Percentiles rank a stretch among this genome's conserved stretches.
These are phyloP conservation scores for Scleroderma bovista DNA, from an alignment of 768 basidiomycete species.

Conservation along the genomic window DNA sequence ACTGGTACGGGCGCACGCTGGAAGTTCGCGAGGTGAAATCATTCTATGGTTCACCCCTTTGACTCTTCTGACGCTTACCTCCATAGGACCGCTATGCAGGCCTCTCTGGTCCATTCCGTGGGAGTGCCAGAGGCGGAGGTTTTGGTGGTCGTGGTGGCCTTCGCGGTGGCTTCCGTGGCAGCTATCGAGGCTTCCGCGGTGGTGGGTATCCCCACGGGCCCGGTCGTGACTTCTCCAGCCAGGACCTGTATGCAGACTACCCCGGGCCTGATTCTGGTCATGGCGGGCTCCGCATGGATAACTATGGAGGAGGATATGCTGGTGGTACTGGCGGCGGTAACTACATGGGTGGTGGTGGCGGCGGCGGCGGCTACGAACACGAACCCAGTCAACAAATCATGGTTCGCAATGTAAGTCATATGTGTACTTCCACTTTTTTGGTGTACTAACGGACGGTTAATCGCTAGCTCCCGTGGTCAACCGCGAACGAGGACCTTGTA, in stretches of 20 bases:
- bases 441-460: no score
- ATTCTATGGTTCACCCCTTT: not conserved
- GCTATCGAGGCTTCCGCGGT: constrained; percentile 42
- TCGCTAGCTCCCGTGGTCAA: constrained; percentile 91
- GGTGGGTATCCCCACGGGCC: constrained; percentile 47
- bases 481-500: constrained; percentile 96
- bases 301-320: constrained; percentile 36
- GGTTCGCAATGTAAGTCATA: constrained; percentile 94
- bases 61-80: not conserved
- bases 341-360: constrained; percentile 8
- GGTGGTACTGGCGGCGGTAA: constrained; percentile 20
- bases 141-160: constrained; percentile 51
- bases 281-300: constrained; percentile 32
- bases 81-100: constrained; percentile 83
- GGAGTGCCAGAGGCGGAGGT: constrained; percentile 44
- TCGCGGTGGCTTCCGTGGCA: constrained; percentile 54
- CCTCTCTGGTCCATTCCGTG: constrained; percentile 52
- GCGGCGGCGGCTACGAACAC: constrained; percentile 44
- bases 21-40: constrained; percentile 87
- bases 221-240: constrained; percentile 75
- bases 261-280: constrained; percentile 66
- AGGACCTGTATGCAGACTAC: constrained; percentile 90
- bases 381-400: constrained; percentile 97
- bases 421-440: no score
- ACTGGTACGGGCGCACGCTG: constrained; percentile 93